phyloP scores from a whole-genome alignment of 1,284 basidiomycete species.

The Cutaneotrichosporon mucoides region DNA sequence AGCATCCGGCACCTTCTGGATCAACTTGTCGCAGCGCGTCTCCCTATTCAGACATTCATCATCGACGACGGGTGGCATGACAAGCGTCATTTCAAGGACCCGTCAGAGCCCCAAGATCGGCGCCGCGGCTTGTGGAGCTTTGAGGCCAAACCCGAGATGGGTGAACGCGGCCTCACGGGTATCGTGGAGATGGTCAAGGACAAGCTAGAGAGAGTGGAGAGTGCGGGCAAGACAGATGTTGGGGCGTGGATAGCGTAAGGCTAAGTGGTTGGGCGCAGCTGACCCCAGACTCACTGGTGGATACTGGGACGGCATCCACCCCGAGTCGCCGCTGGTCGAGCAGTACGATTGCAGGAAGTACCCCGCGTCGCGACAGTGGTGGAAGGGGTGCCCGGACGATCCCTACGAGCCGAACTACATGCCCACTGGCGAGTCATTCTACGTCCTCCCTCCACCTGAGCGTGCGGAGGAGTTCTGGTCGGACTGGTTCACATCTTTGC shows the following conservation, averaged over 20 bases:
- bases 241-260: slow-evolving; percentile 32
- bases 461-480: slow-evolving; percentile 32
- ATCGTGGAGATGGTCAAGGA: slow-evolving; percentile 7
- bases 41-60: slow-evolving; percentile 33
- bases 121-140: slow-evolving; percentile 16
- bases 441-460: slow-evolving; percentile 26
- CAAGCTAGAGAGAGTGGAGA: neutral
- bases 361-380: slow-evolving; percentile 8
- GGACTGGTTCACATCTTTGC: slow-evolving; percentile 32
- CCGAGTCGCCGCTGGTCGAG: slow-evolving; percentile 20
- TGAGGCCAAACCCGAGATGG: slow-evolving; percentile 3
- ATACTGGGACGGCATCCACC: slow-evolving; percentile 37
- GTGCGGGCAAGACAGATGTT: slow-evolving; percentile 13
- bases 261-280: neutral
- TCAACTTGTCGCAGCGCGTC: neutral
- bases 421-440: neutral
- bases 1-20: slow-evolving; percentile 10
- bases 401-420: slow-evolving; percentile 9
- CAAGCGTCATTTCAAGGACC: slow-evolving; percentile 6
- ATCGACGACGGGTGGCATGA: slow-evolving; percentile 44
- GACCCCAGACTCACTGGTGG: slow-evolving; percentile 24
- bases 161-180: slow-evolving; percentile 1
- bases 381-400: slow-evolving; percentile 7
- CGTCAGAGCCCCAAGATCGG: neutral
- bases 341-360: slow-evolving; percentile 26